Evolutionary conservation across 495 filamentous ascomycete species (phyloP).

Genomic region (Sordaria brevicollis): DNA sequence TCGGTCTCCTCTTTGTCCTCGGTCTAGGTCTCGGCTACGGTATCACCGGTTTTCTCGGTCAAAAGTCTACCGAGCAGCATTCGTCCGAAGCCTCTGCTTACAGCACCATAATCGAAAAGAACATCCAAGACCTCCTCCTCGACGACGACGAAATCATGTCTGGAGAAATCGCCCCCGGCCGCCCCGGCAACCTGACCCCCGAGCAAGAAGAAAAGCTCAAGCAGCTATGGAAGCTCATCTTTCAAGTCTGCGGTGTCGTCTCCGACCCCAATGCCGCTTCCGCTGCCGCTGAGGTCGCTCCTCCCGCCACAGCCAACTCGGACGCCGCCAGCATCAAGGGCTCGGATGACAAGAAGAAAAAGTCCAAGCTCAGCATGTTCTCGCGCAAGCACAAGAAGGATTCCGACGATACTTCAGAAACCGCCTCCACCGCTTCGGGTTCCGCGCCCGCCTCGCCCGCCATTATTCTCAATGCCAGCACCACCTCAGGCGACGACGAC

Average conservation of each 20-base stretch:
- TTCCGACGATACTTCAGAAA: constrained; percentile 29
- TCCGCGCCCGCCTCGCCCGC: not conserved
- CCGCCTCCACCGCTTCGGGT: constrained; percentile 4
- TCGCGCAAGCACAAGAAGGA: constrained; percentile 51
- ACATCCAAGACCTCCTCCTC: not conserved
- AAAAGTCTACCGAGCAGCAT: not conserved
- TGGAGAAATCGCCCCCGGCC: constrained; percentile 51
- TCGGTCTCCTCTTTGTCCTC: constrained; percentile 7
- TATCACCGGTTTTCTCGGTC: not conserved
- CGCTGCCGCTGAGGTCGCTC: constrained; percentile 12
- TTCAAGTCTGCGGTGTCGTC: constrained; percentile 70
- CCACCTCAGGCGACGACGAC: constrained; percentile 57
- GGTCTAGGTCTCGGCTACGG: constrained; percentile 10
- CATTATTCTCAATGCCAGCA: constrained; percentile 13
- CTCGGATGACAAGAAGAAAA: constrained; percentile 50
- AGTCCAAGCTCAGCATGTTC: constrained; percentile 58
- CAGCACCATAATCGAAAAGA: not conserved
- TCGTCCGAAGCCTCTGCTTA: not conserved
- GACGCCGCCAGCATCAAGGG: constrained; percentile 10
- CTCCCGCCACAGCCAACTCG: constrained; percentile 13
- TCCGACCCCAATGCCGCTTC: constrained; percentile 17
- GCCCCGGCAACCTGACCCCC: constrained; percentile 75
- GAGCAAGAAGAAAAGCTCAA: constrained; percentile 84
- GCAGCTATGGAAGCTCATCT: constrained; percentile 70
- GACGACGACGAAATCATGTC: constrained; percentile 21